phyloP scores from a whole-genome alignment of 805 yeast genomes.

The Blastobotrys muscicola region DNA sequence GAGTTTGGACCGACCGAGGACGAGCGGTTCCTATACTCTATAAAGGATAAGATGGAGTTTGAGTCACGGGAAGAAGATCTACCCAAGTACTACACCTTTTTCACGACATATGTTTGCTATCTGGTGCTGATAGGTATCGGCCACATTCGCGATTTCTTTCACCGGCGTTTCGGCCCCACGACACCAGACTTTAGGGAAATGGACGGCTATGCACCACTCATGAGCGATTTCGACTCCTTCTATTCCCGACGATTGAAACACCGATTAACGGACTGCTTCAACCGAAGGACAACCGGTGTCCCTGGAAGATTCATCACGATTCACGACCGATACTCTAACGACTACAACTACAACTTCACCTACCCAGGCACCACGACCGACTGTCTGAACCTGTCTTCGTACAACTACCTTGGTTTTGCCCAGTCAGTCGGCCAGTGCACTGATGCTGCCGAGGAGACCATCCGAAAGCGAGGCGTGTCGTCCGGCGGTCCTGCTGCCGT shows the following conservation, averaged over 20 bases:
- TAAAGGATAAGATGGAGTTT: slow-evolving; percentile 48
- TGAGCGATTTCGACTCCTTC: slow-evolving; percentile 86
- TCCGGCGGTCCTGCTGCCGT: slow-evolving; percentile 68
- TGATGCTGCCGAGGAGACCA: slow-evolving; percentile 53
- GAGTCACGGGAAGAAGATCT: slow-evolving; percentile 59
- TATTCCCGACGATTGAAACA: slow-evolving; percentile 86
- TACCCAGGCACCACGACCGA: slow-evolving; percentile 69
- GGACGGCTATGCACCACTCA: slow-evolving; percentile 94
- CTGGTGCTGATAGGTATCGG: slow-evolving; percentile 80
- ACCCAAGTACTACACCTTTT: slow-evolving; percentile 71
- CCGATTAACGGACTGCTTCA: slow-evolving; percentile 89
- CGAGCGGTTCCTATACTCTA: slow-evolving; percentile 46
- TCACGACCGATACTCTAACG: slow-evolving; percentile 64
- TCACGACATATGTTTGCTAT: slow-evolving; percentile 80
- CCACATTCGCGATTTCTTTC: slow-evolving; percentile 81
- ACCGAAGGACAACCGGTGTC: slow-evolving; percentile 93
- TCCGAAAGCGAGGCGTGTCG: slow-evolving; percentile 66
- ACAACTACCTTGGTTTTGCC: slow-evolving; percentile 94
- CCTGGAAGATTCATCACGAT: slow-evolving; percentile 89
- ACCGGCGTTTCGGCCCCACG: slow-evolving; percentile 59
- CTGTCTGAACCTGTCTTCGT: slow-evolving; percentile 79
- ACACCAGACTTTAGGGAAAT: slow-evolving; percentile 52
- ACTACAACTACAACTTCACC: slow-evolving; percentile 53
- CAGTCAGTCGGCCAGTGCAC: slow-evolving; percentile 91
- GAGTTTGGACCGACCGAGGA: slow-evolving; percentile 16